These are phyloP conservation scores for Capniomyces stellatus DNA, from an alignment of 371 early-diverging fungal genomes.

Conservation along the genomic window DNA sequence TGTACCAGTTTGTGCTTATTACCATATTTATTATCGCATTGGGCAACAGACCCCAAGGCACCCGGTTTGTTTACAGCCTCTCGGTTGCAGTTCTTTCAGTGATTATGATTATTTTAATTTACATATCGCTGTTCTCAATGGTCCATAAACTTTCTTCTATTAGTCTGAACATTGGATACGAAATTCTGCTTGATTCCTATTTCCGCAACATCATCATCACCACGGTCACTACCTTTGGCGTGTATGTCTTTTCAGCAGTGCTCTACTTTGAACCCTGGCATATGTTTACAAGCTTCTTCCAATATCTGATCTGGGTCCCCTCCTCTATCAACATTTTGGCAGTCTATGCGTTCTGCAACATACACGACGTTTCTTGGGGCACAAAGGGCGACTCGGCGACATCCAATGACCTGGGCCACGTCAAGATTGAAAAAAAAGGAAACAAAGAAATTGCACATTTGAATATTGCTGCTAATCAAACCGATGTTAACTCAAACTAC, in stretches of 20 bases:
- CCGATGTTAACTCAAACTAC: slow-evolving; percentile 63
- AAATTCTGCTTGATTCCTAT: slow-evolving; percentile 22
- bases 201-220: slow-evolving; percentile 66
- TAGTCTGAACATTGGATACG: slow-evolving; percentile 17
- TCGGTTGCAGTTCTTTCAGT: slow-evolving; percentile 45
- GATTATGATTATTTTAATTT: slow-evolving; percentile 56
- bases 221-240: slow-evolving; percentile 55
- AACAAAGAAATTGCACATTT: slow-evolving; percentile 37
- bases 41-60: slow-evolving; percentile 85
- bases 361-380: slow-evolving; percentile 85
- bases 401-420: slow-evolving; percentile 38
- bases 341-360: slow-evolving; percentile 83
- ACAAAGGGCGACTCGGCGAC: slow-evolving; percentile 65
- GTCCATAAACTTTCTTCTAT: slow-evolving; percentile 29
- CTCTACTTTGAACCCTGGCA: slow-evolving; percentile 81
- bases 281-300: slow-evolving; percentile 71
- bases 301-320: slow-evolving; percentile 68
- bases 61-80: slow-evolving; percentile 39
- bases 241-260: slow-evolving; percentile 56
- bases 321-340: slow-evolving; percentile 74
- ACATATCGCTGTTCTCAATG: slow-evolving; percentile 34
- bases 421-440: slow-evolving; percentile 30
- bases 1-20: slow-evolving; percentile 57
- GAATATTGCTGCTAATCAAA: slow-evolving; percentile 49
- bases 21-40: slow-evolving; percentile 65